These are phyloP conservation scores for Meira nashicola DNA, from an alignment of 1,284 basidiomycete genomes.

Conservation along the genomic window DNA sequence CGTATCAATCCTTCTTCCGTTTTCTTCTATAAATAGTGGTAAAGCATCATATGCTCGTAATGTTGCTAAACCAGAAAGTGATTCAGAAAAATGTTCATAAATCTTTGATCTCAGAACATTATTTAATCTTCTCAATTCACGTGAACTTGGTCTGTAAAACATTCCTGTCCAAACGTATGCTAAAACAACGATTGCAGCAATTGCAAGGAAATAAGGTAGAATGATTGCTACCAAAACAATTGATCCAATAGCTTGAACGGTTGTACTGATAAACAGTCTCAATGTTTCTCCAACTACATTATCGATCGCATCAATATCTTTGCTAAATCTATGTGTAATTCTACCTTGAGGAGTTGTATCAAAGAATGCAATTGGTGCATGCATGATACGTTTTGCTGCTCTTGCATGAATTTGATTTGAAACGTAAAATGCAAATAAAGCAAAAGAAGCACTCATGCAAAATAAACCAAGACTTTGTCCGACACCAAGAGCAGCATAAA, in stretches of 20 bases:
- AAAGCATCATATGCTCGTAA: constrained; percentile 24
- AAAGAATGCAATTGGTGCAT: constrained; percentile 32
- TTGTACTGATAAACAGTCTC: constrained; percentile 68
- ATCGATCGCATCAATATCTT: constrained; percentile 47
- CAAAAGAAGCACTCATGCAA: constrained; percentile 27
- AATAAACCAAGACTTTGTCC: constrained; percentile 22
- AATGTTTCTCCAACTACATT: constrained; percentile 62
- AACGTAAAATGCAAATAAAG: constrained; percentile 20
- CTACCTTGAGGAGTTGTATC: constrained; percentile 33
- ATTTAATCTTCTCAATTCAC: constrained; percentile 21
- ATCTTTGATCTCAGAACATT: constrained; percentile 24
- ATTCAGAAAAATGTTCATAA: constrained; percentile 31
- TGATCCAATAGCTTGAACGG: constrained; percentile 66
- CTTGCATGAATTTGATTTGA: constrained; percentile 20
- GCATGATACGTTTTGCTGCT: constrained; percentile 20
- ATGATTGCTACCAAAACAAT: constrained; percentile 72
- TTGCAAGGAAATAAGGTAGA: constrained; percentile 71
- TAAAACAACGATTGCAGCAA: constrained; percentile 63
- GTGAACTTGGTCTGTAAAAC: constrained; percentile 22
- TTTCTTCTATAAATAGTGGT: constrained; percentile 18
- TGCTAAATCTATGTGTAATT: constrained; percentile 30
- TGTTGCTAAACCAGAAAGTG: constrained; percentile 23
- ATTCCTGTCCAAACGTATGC: constrained; percentile 51
- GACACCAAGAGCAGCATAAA: constrained; percentile 25
- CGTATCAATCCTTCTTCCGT: constrained; percentile 20